A percentile compares a stretch with the other conserved stretches of the same genome.
These are phyloP conservation scores for Barbatosphaeria neglecta DNA, from an alignment of 495 filamentous ascomycete species.

Conservation along the genomic window DNA sequence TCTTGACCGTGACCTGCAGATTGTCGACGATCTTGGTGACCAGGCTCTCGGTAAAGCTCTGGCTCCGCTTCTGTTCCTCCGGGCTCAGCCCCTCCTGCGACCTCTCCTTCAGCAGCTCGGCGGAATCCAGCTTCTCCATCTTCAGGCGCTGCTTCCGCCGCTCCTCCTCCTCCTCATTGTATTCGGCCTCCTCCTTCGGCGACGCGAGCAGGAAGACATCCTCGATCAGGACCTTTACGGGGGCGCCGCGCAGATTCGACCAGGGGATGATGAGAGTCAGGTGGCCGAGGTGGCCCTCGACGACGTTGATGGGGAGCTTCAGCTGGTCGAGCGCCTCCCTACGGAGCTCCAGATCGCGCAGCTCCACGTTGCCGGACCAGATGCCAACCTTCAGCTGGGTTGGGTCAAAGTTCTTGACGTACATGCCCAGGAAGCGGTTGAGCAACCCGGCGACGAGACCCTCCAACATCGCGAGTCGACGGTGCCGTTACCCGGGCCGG, in stretches of 20 bases:
- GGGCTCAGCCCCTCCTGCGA: slow-evolving; percentile 85
- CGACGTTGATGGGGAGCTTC: slow-evolving; percentile 87
- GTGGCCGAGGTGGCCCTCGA: slow-evolving; percentile 85
- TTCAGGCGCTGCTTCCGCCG: slow-evolving; percentile 73
- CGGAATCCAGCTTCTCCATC: slow-evolving; percentile 94
- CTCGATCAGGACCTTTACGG: slow-evolving; percentile 87
- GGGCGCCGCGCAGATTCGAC: slow-evolving; percentile 89
- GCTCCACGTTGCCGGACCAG: slow-evolving; percentile 93
- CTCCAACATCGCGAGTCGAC: slow-evolving; percentile 44
- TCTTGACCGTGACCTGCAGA: slow-evolving; percentile 91
- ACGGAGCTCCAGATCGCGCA: slow-evolving; percentile 81
- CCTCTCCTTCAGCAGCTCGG: slow-evolving; percentile 82
- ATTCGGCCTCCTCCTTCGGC: slow-evolving; percentile 86
- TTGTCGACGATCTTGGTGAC: slow-evolving; percentile 96
- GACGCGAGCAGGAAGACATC: slow-evolving; percentile 93
- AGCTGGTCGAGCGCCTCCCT: slow-evolving; percentile 93
- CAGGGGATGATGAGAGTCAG: slow-evolving; percentile 89
- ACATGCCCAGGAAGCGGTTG: slow-evolving; percentile 98
- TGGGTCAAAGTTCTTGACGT: slow-evolving; percentile 97
- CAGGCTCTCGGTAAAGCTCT: slow-evolving; percentile 90
- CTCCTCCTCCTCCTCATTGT: slow-evolving; percentile 85
- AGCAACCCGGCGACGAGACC: slow-evolving; percentile 75
- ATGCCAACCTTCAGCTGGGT: slow-evolving; percentile 95
- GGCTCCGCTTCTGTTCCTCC: slow-evolving; percentile 90
- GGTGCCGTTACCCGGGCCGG: slow-evolving; percentile 45